Conservation (phyloP, 768 basidiomycete genomes). For the Suillus alpinus region DNA sequence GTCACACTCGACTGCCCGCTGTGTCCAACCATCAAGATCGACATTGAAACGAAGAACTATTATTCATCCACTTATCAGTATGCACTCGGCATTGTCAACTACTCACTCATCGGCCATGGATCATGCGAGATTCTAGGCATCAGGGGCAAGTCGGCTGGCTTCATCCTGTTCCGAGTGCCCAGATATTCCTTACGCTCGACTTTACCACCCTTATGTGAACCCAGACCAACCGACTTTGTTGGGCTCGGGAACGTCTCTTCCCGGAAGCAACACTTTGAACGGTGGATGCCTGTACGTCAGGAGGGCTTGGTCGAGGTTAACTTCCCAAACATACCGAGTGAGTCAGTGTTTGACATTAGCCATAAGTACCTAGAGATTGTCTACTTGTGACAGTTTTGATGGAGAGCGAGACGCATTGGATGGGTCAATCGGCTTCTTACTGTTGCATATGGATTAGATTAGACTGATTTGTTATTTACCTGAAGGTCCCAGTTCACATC, state of each 20-base stretch:
- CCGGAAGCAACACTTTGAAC: neutral
- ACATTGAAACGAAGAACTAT: neutral
- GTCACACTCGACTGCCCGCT: neutral
- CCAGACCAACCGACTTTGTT: too few relatives aligned
- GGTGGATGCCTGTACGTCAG: neutral
- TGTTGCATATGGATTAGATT: too few relatives aligned
- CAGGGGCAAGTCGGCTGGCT: neutral
- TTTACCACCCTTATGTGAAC: neutral
- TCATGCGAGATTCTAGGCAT: neutral
- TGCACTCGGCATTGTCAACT: neutral
- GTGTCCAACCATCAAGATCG: neutral
- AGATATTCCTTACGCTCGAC: neutral
- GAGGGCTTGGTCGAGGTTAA: too few relatives aligned
- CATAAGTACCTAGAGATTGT: neutral
- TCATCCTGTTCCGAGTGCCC: neutral
- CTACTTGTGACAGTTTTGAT: neutral
- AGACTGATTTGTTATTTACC: too few relatives aligned
- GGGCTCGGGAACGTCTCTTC: too few relatives aligned
- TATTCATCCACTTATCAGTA: neutral
- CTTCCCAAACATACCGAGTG: neutral
- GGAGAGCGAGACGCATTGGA: neutral
- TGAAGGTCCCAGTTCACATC: too few relatives aligned
- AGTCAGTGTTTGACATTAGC: neutral
- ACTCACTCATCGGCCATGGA: neutral
- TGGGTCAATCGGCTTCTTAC: too few relatives aligned